Base-by-base conservation (phyloP, 306 rosid species). In the Ormosia emarginata region DNA sequence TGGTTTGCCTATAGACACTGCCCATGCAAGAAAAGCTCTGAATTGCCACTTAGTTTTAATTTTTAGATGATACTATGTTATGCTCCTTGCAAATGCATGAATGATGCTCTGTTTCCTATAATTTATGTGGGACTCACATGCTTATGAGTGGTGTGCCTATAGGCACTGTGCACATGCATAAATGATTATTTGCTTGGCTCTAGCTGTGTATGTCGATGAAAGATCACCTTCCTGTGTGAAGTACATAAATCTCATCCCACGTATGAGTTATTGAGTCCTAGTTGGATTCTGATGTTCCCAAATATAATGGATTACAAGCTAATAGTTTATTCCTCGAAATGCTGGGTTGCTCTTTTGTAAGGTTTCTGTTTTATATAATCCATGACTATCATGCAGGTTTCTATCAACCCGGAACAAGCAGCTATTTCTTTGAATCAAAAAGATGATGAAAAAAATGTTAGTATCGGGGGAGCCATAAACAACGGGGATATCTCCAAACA, bases 371-470 rank as follows among this genome's bases (percentile, higher is more conserved):
- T 47, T 79, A 50, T 67, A 75, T 68, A 57, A 24, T 24, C 24
- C 75, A 65, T 15, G 73, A 44, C 62, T 81, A n/a, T 70, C 55
- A 9, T 86, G 78, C 90, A 96, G 98, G 87, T 79, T 66, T 66
- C 85, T 87, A 70, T 70, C 66, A 88, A 79, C 85, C 77, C 75
- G 6, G 84, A 75, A 83, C 74, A 84, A 69, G 89, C 83, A 85
- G 80, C 80, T 64, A 82, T 81, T 82, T 78, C 84, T 67, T 49
- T 68, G 84, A 77, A 85, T 77, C 81, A 6, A 67, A 90, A 70
- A 30, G 83, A 62, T 81, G 67, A 83, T 66, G 79, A 76, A 47
- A 79, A 78, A 32, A 74, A 69, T 18, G 85, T n/a, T n/a, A n/a
- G n/a, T n/a, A n/a, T n/a, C n/a, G n/a, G n/a, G n/a, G n/a, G n/a